phyloP scores from a whole-genome alignment of 176 grass and related monocot species.

The Rhynchospora tenuis region DNA sequence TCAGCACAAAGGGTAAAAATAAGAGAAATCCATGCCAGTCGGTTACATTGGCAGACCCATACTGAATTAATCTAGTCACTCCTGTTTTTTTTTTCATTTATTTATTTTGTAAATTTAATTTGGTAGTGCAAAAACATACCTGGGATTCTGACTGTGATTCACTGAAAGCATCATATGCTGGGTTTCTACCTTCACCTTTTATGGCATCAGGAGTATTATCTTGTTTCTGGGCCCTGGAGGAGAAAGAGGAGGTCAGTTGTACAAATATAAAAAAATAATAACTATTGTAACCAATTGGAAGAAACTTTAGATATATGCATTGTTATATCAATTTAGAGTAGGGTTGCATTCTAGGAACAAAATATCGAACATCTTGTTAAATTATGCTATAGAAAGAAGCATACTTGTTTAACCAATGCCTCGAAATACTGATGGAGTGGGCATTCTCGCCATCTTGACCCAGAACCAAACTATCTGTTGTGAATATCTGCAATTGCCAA shows the following conservation, averaged over 20 bases:
- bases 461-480: slow-evolving; percentile 42
- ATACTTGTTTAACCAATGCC: slow-evolving; percentile 56
- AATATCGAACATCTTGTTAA: neutral
- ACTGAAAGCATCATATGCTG: slow-evolving; percentile 60
- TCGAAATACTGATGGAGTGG: slow-evolving; percentile 48
- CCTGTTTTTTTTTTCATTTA: neutral
- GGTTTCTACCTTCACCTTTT: slow-evolving; percentile 21
- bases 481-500: slow-evolving; percentile 51
- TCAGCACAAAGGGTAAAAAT: neutral
- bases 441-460: slow-evolving; percentile 46
- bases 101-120: neutral
- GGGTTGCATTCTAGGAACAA: neutral
- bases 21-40: neutral
- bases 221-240: slow-evolving; percentile 47
- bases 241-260: slow-evolving; percentile 4
- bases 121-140: slow-evolving; percentile 26
- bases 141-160: slow-evolving; percentile 89
- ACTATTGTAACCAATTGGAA: neutral
- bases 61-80: neutral
- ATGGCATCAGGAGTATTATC: slow-evolving; percentile 15
- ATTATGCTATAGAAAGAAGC: slow-evolving; percentile 18
- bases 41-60: neutral
- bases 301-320: neutral
- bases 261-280: slow-evolving; percentile 6
- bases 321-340: neutral